Conservation (phyloP, 2,329 filamentous ascomycete species). For the Penicillium glabrum region DNA sequence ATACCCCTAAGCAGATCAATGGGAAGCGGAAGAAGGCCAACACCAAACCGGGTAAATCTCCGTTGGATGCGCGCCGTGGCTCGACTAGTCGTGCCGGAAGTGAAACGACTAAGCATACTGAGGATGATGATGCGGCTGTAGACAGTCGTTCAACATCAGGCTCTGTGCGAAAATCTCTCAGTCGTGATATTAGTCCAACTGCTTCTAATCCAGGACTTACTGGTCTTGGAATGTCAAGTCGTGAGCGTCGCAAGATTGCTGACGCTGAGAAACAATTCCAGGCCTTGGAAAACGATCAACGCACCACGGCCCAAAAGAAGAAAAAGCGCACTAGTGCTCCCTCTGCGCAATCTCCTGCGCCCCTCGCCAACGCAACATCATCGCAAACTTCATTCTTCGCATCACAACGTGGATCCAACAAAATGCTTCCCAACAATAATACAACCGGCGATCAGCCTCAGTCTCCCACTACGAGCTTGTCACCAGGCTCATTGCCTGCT, state of each 20-base stretch:
- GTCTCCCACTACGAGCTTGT: slow-evolving; percentile 34
- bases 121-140: slow-evolving; percentile 57
- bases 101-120: slow-evolving; percentile 52
- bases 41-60: slow-evolving; percentile 50
- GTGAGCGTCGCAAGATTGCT: slow-evolving; percentile 63
- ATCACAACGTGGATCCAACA: slow-evolving; percentile 18
- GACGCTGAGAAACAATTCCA: slow-evolving; percentile 64
- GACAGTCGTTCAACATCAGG: slow-evolving; percentile 59
- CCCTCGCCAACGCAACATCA: slow-evolving; percentile 33
- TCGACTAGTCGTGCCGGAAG: slow-evolving; percentile 62
- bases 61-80: slow-evolving; percentile 52
- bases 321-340: slow-evolving; percentile 59
- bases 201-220: slow-evolving; percentile 46
- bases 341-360: slow-evolving; percentile 51
- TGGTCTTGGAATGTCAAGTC: slow-evolving; percentile 55
- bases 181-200: slow-evolving; percentile 62
- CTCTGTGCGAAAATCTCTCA: slow-evolving; percentile 57
- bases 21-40: slow-evolving; percentile 51
- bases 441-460: slow-evolving; percentile 33
- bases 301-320: slow-evolving; percentile 46
- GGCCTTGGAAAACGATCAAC: slow-evolving; percentile 59
- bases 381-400: slow-evolving; percentile 31
- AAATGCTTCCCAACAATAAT: slow-evolving; percentile 30
- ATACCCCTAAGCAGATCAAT: slow-evolving; percentile 43
- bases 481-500: slow-evolving; percentile 25